phyloP scores from a whole-genome alignment of 1,284 basidiomycete species.

The Pseudomicrostroma phylloplanum region DNA sequence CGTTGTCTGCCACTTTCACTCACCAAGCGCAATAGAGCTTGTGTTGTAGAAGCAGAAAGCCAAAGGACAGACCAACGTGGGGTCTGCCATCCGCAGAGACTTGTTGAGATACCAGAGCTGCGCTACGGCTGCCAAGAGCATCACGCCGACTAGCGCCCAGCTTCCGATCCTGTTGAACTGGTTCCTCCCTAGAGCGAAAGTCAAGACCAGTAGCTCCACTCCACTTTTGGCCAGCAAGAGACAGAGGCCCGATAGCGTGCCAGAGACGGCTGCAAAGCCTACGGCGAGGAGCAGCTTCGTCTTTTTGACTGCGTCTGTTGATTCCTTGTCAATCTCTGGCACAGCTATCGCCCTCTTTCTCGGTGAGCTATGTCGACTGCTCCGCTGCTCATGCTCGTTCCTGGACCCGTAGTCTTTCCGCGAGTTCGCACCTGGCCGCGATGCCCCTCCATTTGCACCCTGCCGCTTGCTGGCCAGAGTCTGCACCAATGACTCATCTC shows the following conservation, averaged over 20 bases:
- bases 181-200: constrained; percentile 61
- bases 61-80: constrained; percentile 83
- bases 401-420: not conserved
- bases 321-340: not conserved
- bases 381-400: not conserved
- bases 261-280: constrained; percentile 81
- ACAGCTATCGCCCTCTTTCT: too few species aligned
- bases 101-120: constrained; percentile 88
- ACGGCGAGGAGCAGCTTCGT: constrained; percentile 69
- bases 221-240: constrained; percentile 89
- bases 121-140: constrained; percentile 67
- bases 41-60: constrained; percentile 95
- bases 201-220: constrained; percentile 78
- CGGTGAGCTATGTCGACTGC: not conserved
- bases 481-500: not conserved
- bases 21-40: constrained; percentile 58
- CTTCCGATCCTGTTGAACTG: constrained; percentile 77
- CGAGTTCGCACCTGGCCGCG: not conserved
- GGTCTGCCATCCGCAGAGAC: constrained; percentile 64
- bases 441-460: not conserved
- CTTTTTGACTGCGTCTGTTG: constrained; percentile 9
- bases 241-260: constrained; percentile 88
- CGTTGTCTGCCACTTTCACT: not conserved
- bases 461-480: not conserved
- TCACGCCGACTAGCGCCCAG: constrained; percentile 68